Evolutionary conservation across 1,284 basidiomycete genomes (phyloP).

Genomic region (Xerocomus nothofagi): DNA sequence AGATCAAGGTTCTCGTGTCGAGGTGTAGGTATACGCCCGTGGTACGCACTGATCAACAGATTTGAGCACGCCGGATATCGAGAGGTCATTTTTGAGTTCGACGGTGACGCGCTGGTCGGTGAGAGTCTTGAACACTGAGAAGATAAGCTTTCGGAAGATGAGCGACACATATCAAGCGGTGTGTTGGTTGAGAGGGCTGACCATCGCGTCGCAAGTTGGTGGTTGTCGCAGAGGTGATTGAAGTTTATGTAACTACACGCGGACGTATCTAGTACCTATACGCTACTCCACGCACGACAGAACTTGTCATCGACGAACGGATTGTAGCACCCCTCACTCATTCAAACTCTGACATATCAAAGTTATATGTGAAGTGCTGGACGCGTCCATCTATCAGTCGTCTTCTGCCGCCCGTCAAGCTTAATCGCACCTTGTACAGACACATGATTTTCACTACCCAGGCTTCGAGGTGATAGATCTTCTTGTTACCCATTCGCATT

Average conservation of each 20-base stretch:
- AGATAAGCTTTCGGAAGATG: slow-evolving; percentile 72
- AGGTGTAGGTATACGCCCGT: neutral
- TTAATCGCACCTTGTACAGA: slow-evolving; percentile 60
- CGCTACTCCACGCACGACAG: too few species aligned
- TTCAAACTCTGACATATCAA: slow-evolving; percentile 65
- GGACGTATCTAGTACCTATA: too few species aligned
- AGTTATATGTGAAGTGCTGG: slow-evolving; percentile 53
- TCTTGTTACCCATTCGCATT: slow-evolving; percentile 89
- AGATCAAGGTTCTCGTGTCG: neutral
- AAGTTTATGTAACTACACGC: neutral
- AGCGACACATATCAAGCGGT: slow-evolving; percentile 1
- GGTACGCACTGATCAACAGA: slow-evolving; percentile 91
- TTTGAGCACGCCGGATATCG: slow-evolving; percentile 94
- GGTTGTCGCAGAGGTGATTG: neutral
- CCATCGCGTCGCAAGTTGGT: slow-evolving; percentile 22
- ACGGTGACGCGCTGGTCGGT: slow-evolving; percentile 97
- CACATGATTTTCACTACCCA: slow-evolving; percentile 89
- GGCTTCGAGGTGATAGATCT: slow-evolving; percentile 94
- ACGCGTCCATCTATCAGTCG: slow-evolving; percentile 16
- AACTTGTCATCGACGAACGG: neutral
- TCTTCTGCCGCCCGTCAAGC: neutral
- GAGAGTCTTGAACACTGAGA: slow-evolving; percentile 98
- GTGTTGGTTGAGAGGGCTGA: slow-evolving; percentile 13
- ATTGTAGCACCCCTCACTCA: slow-evolving; percentile 23
- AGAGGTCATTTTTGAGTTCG: slow-evolving; percentile 99